Evolutionary conservation across 306 rosid species (phyloP).

Genomic region (Fragaria ananassa): DNA sequence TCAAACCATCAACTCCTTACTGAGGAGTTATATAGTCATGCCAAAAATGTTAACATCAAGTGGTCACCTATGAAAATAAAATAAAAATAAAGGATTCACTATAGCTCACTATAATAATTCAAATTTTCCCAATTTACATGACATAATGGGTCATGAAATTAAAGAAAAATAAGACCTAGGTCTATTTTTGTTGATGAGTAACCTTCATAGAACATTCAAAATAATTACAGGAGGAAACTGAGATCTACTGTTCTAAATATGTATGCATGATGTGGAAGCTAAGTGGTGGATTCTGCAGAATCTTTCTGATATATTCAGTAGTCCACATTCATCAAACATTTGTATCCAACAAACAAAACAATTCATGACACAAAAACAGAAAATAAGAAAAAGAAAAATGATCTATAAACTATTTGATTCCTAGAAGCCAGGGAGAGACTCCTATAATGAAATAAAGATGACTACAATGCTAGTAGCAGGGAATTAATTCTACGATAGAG

Average conservation of each 20-base stretch:
- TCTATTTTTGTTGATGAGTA: neutral
- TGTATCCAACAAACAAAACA: neutral
- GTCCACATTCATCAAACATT: neutral
- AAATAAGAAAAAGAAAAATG: neutral
- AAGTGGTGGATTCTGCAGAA: neutral
- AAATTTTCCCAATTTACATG: neutral
- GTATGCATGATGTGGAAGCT: neutral
- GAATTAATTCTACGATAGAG: neutral
- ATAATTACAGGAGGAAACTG: neutral
- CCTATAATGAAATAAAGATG: neutral
- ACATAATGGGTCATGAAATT: neutral
- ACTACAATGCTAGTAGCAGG: neutral
- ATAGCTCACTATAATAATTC: neutral
- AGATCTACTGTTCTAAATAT: neutral
- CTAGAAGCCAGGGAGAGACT: neutral
- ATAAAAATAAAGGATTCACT: neutral
- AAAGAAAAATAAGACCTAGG: neutral
- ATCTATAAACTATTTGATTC: neutral
- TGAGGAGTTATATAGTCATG: neutral
- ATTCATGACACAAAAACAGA: neutral
- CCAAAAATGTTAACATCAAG: neutral
- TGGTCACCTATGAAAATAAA: neutral
- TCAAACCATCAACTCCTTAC: neutral
- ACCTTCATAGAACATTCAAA: neutral
- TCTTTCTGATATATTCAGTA: neutral